Conservation (phyloP, 352 stramenopile genomes). For the Elongisporangium anandrum region DNA sequence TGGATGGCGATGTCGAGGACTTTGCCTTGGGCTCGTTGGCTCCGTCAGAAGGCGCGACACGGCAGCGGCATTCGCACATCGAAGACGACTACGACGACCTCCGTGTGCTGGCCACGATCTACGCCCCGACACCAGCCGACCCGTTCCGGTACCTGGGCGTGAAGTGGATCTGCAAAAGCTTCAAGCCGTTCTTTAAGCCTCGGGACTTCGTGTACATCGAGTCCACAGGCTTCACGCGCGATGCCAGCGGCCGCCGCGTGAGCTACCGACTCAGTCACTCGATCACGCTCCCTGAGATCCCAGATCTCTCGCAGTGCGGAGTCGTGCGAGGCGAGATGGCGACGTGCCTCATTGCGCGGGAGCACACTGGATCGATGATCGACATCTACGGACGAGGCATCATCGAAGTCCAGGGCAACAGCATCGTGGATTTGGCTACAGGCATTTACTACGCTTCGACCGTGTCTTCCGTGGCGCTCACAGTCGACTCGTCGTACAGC, state of each 20-base stretch:
- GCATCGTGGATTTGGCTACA: constrained; percentile 27
- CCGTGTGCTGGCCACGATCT: constrained; percentile 28
- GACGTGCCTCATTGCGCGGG: not conserved
- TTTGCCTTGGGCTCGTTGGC: constrained; percentile 34
- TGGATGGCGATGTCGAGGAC: constrained; percentile 38
- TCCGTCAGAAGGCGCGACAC: constrained; percentile 30
- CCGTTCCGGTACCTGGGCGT: constrained; percentile 43
- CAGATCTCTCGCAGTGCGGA: not conserved
- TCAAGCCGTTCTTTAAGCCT: constrained; percentile 28
- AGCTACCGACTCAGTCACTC: constrained; percentile 23
- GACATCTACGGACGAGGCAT: constrained; percentile 1
- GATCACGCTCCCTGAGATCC: constrained; percentile 9
- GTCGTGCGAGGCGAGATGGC: not conserved
- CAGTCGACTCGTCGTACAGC: constrained; percentile 54
- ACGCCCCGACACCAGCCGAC: constrained; percentile 20
- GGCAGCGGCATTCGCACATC: constrained; percentile 35
- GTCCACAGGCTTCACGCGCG: constrained; percentile 15
- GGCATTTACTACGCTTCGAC: constrained; percentile 29
- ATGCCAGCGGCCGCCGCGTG: constrained; percentile 13
- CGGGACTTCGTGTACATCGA: constrained; percentile 34
- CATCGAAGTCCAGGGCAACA: constrained; percentile 13
- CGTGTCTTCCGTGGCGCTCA: constrained; percentile 28
- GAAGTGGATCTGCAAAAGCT: constrained; percentile 37
- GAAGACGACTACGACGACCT: constrained; percentile 30
- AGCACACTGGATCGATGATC: not conserved